phyloP scores from a whole-genome alignment of 768 basidiomycete species.

The Termitomyces sp. region DNA sequence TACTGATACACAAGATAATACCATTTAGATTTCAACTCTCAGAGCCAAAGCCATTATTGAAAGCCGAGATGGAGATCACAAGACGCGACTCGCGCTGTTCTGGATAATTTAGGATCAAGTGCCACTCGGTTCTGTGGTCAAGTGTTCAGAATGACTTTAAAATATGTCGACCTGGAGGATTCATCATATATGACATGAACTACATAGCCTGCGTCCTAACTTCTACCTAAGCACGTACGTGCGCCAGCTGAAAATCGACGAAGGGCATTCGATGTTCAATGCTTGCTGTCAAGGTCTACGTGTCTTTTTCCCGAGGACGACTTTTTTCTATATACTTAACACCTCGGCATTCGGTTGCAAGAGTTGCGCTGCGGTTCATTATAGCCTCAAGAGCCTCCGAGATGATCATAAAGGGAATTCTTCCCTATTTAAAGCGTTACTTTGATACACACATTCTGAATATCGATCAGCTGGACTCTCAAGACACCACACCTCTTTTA shows the following conservation, averaged over 20 bases:
- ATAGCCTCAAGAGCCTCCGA: not conserved
- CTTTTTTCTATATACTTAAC: not conserved
- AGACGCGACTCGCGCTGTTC: not conserved
- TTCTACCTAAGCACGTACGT: not conserved
- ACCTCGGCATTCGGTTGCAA: not conserved
- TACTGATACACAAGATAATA: slow-evolving; percentile 13
- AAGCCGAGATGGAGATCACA: not conserved
- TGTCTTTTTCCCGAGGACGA: not conserved
- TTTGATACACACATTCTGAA: slow-evolving; percentile 17
- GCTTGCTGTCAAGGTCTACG: not conserved
- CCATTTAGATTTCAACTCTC: slow-evolving; percentile 9
- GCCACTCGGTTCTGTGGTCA: not conserved
- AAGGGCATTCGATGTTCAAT: not conserved
- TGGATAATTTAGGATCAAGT: not conserved
- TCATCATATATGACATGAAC: not conserved
- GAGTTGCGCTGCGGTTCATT: not conserved
- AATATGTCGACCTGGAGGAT: not conserved
- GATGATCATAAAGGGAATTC: slow-evolving; percentile 6
- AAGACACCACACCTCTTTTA: slow-evolving; percentile 14
- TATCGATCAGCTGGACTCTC: slow-evolving; percentile 13
- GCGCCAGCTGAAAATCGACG: not conserved
- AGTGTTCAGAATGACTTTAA: not conserved
- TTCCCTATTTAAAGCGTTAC: slow-evolving; percentile 8
- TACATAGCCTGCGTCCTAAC: not conserved
- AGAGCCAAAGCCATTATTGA: not conserved